Base-by-base conservation (phyloP, 2,329 filamentous ascomycete species). In the Ophidiomyces ophidiicola region DNA sequence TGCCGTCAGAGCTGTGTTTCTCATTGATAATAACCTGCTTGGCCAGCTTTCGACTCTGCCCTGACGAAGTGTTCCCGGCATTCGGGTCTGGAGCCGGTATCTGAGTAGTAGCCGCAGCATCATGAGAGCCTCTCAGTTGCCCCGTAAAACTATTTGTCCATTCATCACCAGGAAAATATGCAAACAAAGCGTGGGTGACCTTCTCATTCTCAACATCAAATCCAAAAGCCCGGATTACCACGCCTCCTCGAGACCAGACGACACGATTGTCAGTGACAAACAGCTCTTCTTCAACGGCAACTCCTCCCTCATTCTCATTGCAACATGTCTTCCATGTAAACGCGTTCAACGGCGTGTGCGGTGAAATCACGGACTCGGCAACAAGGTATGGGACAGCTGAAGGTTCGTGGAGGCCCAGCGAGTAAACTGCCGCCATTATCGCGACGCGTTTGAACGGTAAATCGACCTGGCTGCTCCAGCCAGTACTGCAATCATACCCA, bases 331-430 rank as follows among this genome's bases (percentile, higher is more conserved):
- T 72, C 87, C 90, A 96, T 42, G 67, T 68, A 59, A 93, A 96
- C 36, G 54, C 48, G 23, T 74, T 69, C 18, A 73, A 61, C 12
- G 74, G 62, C 3, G 82, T 74, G 45, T 90, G 72, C 32, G 71
- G 60, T 12, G 80, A 74, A 1, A 96, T 68, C 28, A 93, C 71
- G 42, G 77, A 73, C 61, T 96, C 87, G 50, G 79, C 71, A 50
- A 94, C 73, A 47, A 93, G 78, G 66, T 90, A 85, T 46, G 76
- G 76, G 47, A 96, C 70, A 48, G 81, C 86, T 45, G 82, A 76
- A 44, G 92, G 87, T 64, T 82, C 78, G 67, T 96, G 88, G 55
- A 94, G 71, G 60, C 90, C 90, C 54, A 94, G 74, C 48, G 88
- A 94, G 61, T 77, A 82, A 63, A 94, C 76, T 57, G 82, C 78